Base-by-base conservation (phyloP, 169 alveolate species). In the Babesia gibsoni region DNA sequence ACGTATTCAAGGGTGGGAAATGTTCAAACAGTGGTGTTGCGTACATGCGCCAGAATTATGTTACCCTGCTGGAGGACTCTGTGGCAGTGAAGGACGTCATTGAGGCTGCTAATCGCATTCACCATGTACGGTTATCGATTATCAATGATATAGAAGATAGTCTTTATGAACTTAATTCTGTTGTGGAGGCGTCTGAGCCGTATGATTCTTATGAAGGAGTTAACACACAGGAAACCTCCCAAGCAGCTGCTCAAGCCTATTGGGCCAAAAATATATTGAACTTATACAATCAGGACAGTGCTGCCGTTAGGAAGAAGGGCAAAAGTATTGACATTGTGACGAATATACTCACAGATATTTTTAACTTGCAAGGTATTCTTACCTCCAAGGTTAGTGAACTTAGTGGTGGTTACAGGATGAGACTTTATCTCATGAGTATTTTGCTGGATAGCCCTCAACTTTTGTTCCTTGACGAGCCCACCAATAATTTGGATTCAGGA, bases 351-450 rank as follows among this genome's bases (percentile, higher is more conserved):
- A 50, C 83, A 18, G 65, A 78, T 43, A 67, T 88, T 54, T 72
- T 88, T 63, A 83, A 82, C 43, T 50, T 88, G 81, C 65, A 80
- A 39, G 77, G 59, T 32, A 49, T 65, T 29, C 35, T 83, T 12
- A 41, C 77, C 39, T 67, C 59, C 29, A 70, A 59, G 50, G 66
- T 88, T 10, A 52, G 79, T 14, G 73, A 69, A 23, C 52, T 88
- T 12, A 88, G 92, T 52, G 86, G 84, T 53, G 92, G 92, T 0
- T 88, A 74, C 48, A 88, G 69, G 68, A 83, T 88, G 75, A 81
- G 92, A 12, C 68, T 79, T 9, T 77, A 64, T 42, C 74, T 88
- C 50, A 67, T 88, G 45, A 37, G 54, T 12, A 73, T 65, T 14
- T 80, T 88, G 10, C 41, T 88, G n/a, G 82, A 84, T 36, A 37